phyloP scores from a whole-genome alignment of 164 flowering plant genomes.

The Tinospora cordifolia region DNA sequence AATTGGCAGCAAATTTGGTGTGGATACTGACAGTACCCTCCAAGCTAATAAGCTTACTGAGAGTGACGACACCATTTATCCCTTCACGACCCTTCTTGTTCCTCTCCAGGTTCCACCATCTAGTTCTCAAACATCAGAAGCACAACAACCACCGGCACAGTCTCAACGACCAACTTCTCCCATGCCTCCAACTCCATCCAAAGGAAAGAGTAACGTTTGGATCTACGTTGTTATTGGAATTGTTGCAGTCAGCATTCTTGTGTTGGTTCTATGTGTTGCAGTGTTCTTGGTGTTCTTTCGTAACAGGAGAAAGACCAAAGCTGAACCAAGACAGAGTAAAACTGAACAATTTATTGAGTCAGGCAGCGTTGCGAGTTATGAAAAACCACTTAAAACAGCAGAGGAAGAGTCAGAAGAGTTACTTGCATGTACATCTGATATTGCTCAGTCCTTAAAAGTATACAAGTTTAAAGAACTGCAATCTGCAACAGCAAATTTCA shows the following conservation, averaged over 20 bases:
- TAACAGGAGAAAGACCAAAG: constrained; percentile 9
- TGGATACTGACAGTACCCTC: constrained; percentile 20
- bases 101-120: constrained; percentile 54
- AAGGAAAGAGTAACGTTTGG: constrained; percentile 34
- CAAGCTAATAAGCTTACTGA: constrained; percentile 50
- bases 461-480: constrained; percentile 51
- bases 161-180: constrained; percentile 26
- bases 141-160: constrained; percentile 25
- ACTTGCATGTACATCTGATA: constrained; percentile 25
- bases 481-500: constrained; percentile 56
- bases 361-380: constrained; percentile 24
- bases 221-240: constrained; percentile 39
- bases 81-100: constrained; percentile 62
- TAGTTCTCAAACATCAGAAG: constrained; percentile 21
- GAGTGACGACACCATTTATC: constrained; percentile 22
- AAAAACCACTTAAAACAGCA: constrained; percentile 20
- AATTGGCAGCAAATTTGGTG: constrained; percentile 43
- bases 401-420: constrained; percentile 31
- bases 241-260: constrained; percentile 27
- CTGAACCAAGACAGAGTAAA: constrained; percentile 11
- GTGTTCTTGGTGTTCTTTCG: constrained; percentile 23
- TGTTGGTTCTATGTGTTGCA: constrained; percentile 13
- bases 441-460: constrained; percentile 41
- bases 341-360: constrained; percentile 10
- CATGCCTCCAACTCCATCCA: constrained; percentile 16